A percentile compares a stretch with the other conserved stretches of the same genome.
Evolutionary conservation across 2,329 filamentous ascomycete genomes (phyloP).

Genomic region (Botrytis fragariae): DNA sequence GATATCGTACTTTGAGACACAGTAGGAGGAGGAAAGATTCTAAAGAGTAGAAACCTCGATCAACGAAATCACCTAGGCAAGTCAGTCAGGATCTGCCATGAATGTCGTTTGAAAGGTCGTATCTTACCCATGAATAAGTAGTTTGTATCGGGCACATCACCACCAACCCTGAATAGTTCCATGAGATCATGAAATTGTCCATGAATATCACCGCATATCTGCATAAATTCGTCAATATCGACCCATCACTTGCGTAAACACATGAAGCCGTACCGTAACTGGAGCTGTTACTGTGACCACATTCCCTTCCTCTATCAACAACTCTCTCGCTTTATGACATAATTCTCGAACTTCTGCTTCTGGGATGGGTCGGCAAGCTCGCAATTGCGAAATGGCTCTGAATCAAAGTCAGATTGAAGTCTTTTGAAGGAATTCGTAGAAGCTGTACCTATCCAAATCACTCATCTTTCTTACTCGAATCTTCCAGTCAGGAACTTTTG

Average conservation of each 20-base stretch:
- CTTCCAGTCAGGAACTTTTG: background rate
- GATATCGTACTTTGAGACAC: slow-evolving; percentile 95
- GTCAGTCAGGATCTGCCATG: slow-evolving; percentile 22
- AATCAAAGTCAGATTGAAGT: slow-evolving; percentile 18
- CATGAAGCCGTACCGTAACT: slow-evolving; percentile 64
- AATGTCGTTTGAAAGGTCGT: background rate
- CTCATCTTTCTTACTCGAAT: slow-evolving; percentile 60
- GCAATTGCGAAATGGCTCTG: slow-evolving; percentile 92
- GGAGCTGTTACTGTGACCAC: slow-evolving; percentile 93
- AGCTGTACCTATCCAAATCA: slow-evolving; percentile 79
- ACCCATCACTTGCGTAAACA: slow-evolving; percentile 22
- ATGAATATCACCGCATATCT: slow-evolving; percentile 97
- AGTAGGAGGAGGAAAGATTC: slow-evolving; percentile 95
- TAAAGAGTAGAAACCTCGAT: slow-evolving; percentile 95
- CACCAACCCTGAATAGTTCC: slow-evolving; percentile 92
- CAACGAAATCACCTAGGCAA: slow-evolving; percentile 81
- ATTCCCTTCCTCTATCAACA: slow-evolving; percentile 96
- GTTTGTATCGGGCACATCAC: slow-evolving; percentile 91
- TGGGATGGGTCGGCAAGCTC: slow-evolving; percentile 92
- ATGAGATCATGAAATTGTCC: slow-evolving; percentile 96
- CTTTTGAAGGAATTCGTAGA: background rate
- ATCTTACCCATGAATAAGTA: slow-evolving; percentile 91
- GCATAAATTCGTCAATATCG: slow-evolving; percentile 18
- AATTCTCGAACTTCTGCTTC: slow-evolving; percentile 94
- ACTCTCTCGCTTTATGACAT: slow-evolving; percentile 93